These are phyloP conservation scores for Rhizopogon sp. DNA, from an alignment of 768 basidiomycete genomes.

Conservation along the genomic window DNA sequence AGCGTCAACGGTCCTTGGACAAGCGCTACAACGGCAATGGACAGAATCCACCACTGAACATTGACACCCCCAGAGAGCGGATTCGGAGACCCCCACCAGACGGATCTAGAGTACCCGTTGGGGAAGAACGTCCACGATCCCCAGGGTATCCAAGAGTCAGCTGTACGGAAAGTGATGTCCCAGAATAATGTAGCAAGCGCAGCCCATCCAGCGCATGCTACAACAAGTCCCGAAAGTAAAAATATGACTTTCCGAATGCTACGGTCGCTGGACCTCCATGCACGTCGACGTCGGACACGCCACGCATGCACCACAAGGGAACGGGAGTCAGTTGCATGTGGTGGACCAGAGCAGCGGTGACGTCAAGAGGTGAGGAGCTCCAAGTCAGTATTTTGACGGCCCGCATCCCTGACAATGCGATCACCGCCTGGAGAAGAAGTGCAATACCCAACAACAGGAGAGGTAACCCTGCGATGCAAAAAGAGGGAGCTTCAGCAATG, in stretches of 20 bases:
- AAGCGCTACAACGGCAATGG: conserved; percentile 20
- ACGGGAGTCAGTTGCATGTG: conserved; percentile 10
- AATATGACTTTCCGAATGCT: conserved; percentile 3
- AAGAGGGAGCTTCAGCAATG: too few relatives aligned
- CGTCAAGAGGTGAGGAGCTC: conserved; percentile 26
- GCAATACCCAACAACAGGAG: conserved; percentile 22
- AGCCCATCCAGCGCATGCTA: conserved; percentile 18
- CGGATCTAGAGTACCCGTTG: too few relatives aligned
- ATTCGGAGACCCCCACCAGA: neutral
- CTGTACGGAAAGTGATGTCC: too few relatives aligned
- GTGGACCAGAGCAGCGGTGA: conserved; percentile 25
- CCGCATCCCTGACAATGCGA: conserved; percentile 18
- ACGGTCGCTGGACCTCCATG: conserved; percentile 5
- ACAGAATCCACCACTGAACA: conserved; percentile 19
- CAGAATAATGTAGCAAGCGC: conserved; percentile 7
- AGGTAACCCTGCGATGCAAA: conserved; percentile 12
- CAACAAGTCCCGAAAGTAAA: conserved; percentile 18
- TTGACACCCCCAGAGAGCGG: conserved; percentile 16
- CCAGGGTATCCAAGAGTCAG: too few relatives aligned
- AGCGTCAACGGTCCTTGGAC: conserved; percentile 25
- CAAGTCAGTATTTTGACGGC: conserved; percentile 22
- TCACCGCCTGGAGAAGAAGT: conserved; percentile 16
- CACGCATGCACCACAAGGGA: conserved; percentile 20
- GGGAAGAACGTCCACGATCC: too few relatives aligned
- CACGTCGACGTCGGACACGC: conserved; percentile 9